Conservation (phyloP, 805 yeast genomes). For the Metschnikowia matae region DNA sequence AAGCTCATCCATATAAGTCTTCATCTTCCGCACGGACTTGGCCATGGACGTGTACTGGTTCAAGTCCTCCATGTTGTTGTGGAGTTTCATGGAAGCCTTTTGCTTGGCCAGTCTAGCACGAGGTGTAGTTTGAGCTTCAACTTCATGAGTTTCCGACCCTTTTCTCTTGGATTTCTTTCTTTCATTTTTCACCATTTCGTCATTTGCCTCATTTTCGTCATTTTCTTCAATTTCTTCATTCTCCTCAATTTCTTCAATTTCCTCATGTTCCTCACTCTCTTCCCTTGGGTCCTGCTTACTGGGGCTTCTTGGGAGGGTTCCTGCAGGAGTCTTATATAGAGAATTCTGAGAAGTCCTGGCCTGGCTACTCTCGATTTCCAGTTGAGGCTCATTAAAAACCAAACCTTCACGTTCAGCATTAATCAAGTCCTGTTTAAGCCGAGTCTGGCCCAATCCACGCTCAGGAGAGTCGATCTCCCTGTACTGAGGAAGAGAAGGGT, state of each 20-base stretch:
- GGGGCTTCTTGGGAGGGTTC: conserved; percentile 2
- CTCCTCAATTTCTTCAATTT: neutral
- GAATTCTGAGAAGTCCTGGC: neutral
- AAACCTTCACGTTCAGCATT: neutral
- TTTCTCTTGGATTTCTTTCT: neutral
- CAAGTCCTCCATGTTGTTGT: conserved; percentile 63
- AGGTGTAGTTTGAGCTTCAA: neutral
- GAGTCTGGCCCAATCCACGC: neutral
- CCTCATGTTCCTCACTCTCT: neutral
- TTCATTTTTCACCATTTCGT: neutral
- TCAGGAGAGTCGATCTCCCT: conserved; percentile 1
- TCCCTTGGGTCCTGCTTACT: neutral
- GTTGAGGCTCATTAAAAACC: no score
- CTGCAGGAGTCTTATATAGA: neutral
- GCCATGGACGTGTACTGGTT: conserved; percentile 54
- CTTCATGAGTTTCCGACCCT: neutral
- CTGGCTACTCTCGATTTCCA: neutral
- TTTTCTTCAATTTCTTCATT: neutral
- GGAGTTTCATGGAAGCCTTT: conserved; percentile 63
- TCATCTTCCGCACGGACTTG: conserved; percentile 43
- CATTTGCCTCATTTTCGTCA: neutral
- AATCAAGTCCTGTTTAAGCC: neutral
- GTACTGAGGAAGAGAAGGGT: conserved; percentile 45
- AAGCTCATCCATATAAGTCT: conserved; percentile 31
- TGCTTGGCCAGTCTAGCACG: conserved; percentile 55